A percentile compares a stretch with the other conserved stretches of the same genome.
phyloP scores from a whole-genome alignment of 371 early-diverging fungal species.

The Paraphysoderma sedebokerense region DNA sequence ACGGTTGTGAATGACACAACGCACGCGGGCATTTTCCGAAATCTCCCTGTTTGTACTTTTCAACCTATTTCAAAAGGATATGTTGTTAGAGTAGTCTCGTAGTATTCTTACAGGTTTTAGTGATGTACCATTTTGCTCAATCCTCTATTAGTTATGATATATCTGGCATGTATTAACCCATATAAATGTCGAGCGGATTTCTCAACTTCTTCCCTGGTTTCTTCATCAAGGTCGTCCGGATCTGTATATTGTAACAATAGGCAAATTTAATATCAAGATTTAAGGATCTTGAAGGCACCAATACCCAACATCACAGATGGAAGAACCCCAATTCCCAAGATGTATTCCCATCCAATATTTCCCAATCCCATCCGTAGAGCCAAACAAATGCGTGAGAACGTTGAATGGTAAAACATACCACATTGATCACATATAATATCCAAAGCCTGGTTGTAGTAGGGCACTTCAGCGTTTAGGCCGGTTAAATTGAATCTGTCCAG shows the following conservation, averaged over 20 bases:
- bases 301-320: not conserved
- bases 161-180: conserved; percentile 85
- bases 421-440: conserved; percentile 81
- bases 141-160: conserved; percentile 72
- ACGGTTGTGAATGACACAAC: conserved; percentile 63
- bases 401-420: conserved; percentile 16
- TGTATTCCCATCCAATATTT: not conserved
- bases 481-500: conserved; percentile 92
- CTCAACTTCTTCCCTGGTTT: conserved; percentile 48
- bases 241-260: conserved; percentile 9
- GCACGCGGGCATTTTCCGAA: conserved; percentile 94
- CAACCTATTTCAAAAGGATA: conserved; percentile 24
- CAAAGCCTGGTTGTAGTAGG: conserved; percentile 63
- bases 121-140: conserved; percentile 59
- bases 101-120: not conserved
- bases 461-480: conserved; percentile 64
- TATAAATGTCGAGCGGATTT: conserved; percentile 71
- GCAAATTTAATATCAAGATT: no score
- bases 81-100: not conserved
- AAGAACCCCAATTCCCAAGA: not conserved
- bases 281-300: no score
- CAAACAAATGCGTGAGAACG: not conserved
- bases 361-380: not conserved
- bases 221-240: conserved; percentile 20
- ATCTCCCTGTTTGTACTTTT: conserved; percentile 68